Conservation (phyloP, 768 basidiomycete genomes). For the Hydnomerulius pinastri region DNA sequence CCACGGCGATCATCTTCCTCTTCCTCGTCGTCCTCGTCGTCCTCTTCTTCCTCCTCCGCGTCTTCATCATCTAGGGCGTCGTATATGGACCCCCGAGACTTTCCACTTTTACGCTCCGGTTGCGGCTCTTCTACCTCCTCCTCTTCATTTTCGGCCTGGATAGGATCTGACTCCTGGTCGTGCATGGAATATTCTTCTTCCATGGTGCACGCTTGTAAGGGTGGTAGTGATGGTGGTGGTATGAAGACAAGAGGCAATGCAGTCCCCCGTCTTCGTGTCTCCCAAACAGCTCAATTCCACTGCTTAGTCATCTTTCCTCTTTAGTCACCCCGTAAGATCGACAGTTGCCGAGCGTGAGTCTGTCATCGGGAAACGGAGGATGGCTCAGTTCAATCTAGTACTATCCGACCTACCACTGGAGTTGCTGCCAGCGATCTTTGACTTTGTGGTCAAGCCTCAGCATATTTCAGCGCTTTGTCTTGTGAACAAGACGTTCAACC, state of each 20-base stretch:
- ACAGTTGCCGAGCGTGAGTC: too few relatives aligned
- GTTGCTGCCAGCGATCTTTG: slow-evolving; percentile 57
- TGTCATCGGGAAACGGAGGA: slow-evolving; percentile 12
- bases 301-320: slow-evolving; percentile 28
- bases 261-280: neutral
- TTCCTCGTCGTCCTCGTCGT: slow-evolving; percentile 57
- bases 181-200: slow-evolving; percentile 38
- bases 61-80: slow-evolving; percentile 42
- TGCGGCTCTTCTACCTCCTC: slow-evolving; percentile 34
- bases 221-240: slow-evolving; percentile 42
- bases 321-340: neutral
- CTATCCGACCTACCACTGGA: slow-evolving; percentile 68
- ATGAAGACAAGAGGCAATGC: slow-evolving; percentile 18
- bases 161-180: slow-evolving; percentile 29
- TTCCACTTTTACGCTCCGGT: slow-evolving; percentile 21
- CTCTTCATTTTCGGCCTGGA: slow-evolving; percentile 39
- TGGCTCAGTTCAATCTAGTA: slow-evolving; percentile 51
- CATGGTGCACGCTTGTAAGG: slow-evolving; percentile 28
- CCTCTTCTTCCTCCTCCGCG: slow-evolving; percentile 58
- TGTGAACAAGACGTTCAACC: slow-evolving; percentile 58
- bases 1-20: slow-evolving; percentile 44
- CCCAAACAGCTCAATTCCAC: neutral
- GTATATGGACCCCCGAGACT: slow-evolving; percentile 34
- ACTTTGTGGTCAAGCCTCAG: slow-evolving; percentile 49
- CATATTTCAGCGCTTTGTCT: slow-evolving; percentile 55